phyloP scores from a whole-genome alignment of 495 filamentous ascomycete species.

The Talaromyces trachyspermus region DNA sequence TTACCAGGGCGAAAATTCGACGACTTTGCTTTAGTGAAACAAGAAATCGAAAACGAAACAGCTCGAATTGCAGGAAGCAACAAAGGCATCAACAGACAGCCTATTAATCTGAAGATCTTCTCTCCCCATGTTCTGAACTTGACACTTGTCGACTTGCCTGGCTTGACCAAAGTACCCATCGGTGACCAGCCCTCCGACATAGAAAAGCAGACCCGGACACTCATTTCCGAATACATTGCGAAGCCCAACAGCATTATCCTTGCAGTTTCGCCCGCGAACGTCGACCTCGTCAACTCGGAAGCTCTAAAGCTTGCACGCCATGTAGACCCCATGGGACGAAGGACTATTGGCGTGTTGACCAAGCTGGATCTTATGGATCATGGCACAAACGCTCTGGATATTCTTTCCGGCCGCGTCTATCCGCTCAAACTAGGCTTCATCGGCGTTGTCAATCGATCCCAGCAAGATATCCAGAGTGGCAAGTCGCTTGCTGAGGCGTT shows the following conservation, averaged over 20 bases:
- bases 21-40: slow-evolving; percentile 86
- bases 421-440: slow-evolving; percentile 97
- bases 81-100: slow-evolving; percentile 95
- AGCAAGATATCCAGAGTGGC: slow-evolving; percentile 95
- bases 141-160: slow-evolving; percentile 92
- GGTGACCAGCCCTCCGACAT: slow-evolving; percentile 97
- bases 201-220: slow-evolving; percentile 94
- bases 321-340: slow-evolving; percentile 88
- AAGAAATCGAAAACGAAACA: slow-evolving; percentile 96
- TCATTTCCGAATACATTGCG: slow-evolving; percentile 97
- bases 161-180: slow-evolving; percentile 96
- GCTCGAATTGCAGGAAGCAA: slow-evolving; percentile 92
- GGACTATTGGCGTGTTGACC: slow-evolving; percentile 95
- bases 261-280: slow-evolving; percentile 95
- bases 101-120: slow-evolving; percentile 98
- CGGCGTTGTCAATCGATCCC: slow-evolving; percentile 94
- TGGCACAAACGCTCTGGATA: slow-evolving; percentile 95
- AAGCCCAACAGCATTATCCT: slow-evolving; percentile 98
- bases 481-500: slow-evolving; percentile 87
- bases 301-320: slow-evolving; percentile 93
- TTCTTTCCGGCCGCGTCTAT: slow-evolving; percentile 92
- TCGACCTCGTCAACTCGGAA: slow-evolving; percentile 97
- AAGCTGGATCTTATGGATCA: slow-evolving; percentile 99
- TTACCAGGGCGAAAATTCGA: slow-evolving; percentile 83
- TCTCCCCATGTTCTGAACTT: slow-evolving; percentile 95